Base-by-base conservation (phyloP, 192 early-diverging fungal genomes). In the Coemansia sp. region DNA sequence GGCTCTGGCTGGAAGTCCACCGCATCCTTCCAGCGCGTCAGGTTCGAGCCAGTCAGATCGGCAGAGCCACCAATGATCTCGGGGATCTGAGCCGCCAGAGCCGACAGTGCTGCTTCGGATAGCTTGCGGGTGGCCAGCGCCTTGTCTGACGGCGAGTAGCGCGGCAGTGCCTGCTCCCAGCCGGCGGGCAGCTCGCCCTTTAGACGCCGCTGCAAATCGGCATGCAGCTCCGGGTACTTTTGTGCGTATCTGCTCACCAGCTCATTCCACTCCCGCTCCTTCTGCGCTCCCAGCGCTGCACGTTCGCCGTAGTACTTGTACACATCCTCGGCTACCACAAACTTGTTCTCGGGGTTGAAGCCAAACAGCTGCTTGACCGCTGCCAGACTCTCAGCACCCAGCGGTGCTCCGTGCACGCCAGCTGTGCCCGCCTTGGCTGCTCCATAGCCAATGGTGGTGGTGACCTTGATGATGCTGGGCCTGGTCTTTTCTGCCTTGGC, bases 1-100 rank as follows among this genome's bases (percentile, higher is more conserved):
- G 74, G 53, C 48, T 73, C 75, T 13, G 83, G 84, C 80, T 95
- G 93, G 85, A 95, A 95, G 78, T 99, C 96, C 19, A 84, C 87
- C n/a, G 92, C 94, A 14, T 61, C 80, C 84, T 95, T 95, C 92
- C 94, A 97, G 38, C 91, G 83, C 42, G 94, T 96, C 73, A 94
- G 83, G 78, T 96, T 99, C 50, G 94, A 97, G 30, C 84, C 91
- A 39, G 95, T 96, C 71, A 99, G 77, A 78, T 99, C 96, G 13
- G 96, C 96, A 28, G 94, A 97, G 20, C 96, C 96, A 65, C 93
- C 87, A 44, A 96, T 69, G 9, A 97, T 81, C 68, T 96, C 94
- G 5, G 94, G 92, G 36, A 96, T 26, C 16, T 77, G 36, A 14
- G 86, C 82, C 15, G 93, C 87, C 44, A 97, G 67, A 40, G 86